Base-by-base conservation (phyloP, 176 grass and related monocot species). In the Phyllostachys edulis region DNA sequence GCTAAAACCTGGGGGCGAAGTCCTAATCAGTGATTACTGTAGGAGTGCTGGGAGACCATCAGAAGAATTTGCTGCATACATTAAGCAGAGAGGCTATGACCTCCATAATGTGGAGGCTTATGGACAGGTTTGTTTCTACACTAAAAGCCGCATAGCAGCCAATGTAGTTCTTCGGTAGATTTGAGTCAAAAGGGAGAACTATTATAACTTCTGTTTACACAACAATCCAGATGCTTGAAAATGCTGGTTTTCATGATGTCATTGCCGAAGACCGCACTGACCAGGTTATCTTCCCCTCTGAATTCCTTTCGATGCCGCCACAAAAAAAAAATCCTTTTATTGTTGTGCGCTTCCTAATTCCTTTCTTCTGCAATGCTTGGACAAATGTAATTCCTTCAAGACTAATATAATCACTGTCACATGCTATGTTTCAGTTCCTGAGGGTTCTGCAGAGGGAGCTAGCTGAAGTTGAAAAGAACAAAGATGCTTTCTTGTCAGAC, bases 21-120 rank as follows among this genome's bases (percentile, higher is more conserved):
- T 98, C 80, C 87, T 98, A 51, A 94, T 98, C 74, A 93, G 86
- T 71, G 96, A 98, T 37, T 95, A 98, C 78, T 98, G 96, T 71
- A 98, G 88, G 77, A 98, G 67, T 56, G 78, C 83, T 78, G 93
- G 93, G 17, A 82, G 66, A 41, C 87, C 93, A 11, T 95, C 96
- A 8, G 93, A 90, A 38, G 91, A 87, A 56, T 98, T 98, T 65
- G 87, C 82, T 23, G 87, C 74, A 3, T 98, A 98, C 79, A 94
- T 98, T 73, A 87, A 89, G 68, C 89, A 94, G 85, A 92, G 96
- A 73, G 91, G 93, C 40, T 98, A 98, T 68, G 91, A 98, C 85
- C 93, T 98, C 40, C 93, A 98, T 41, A 93, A 95, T 16, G 85
- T 98, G 57, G 91, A 98, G 80, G 74, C 91, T 60, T 95, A 98